Evolutionary conservation across 2,329 filamentous ascomycete species (phyloP), one percentile per base, ranked within the genome.

Genomic region (Fonsecaea erecta): DNA sequence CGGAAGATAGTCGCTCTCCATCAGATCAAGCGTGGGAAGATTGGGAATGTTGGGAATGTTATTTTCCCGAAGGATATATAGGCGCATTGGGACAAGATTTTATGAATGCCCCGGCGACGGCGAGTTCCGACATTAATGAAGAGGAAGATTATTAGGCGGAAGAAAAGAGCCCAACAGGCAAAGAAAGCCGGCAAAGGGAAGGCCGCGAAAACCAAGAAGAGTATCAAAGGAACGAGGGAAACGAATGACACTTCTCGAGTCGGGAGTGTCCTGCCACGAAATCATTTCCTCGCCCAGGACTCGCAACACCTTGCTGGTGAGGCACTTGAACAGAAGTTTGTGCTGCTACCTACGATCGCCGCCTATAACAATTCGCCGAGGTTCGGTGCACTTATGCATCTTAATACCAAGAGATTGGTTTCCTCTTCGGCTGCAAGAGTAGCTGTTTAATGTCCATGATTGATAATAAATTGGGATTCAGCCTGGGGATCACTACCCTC

Each of bases 131-230:
- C 48, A 28, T 14, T 5, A 32, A 37, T 28, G 59, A 61, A n/a
- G 28, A 30, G 8, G 28, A 30, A 3, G 21, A n/a, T n/a, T 30
- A 28, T 8, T n/a, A 35, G 11, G 35, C 21, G 11, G 52, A 35
- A 32, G 51, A 26, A 61, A 34, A 9, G 24, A 48, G 28, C 12
- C 6, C 16, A 18, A 51, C n/a, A 61, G 34, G 24, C 35, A 4
- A 14, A 21, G 12, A 61, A 61, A 61, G 51, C 26, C 28, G 18
- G 34, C 30, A 46, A n/a, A 24, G 51, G 48, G 8, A 61, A 61
- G 14, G 26, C 1, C 52, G 26, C 18, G 6, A 53, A 32, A 30
- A n/a, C 28, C 1, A 43, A 46, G 30, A 54, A 61, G 21, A 28
- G 2, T 6, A 12, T n/a, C 14, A 11, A 61, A 61, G 28, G 52